Base-by-base conservation (phyloP, 2,329 filamentous ascomycete species). In the Cryphonectria parasitica region DNA sequence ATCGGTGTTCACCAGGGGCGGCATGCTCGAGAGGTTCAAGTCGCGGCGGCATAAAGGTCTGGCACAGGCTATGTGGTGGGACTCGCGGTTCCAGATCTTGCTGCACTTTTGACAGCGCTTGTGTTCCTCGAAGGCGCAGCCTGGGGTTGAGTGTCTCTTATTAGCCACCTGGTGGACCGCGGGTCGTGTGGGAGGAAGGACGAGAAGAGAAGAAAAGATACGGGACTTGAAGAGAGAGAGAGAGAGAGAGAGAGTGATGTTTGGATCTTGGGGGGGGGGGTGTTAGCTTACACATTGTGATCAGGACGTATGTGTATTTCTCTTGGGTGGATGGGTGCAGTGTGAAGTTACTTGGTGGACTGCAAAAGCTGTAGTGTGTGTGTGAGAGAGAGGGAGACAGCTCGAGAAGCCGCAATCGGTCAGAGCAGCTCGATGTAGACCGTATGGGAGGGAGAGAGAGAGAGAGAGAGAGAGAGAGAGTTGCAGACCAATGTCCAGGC, bases 1-100 rank as follows among this genome's bases (percentile, higher is more conserved):
- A 22, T 69, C 67, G 6, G 28, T 58, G 28, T 67, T 66, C 2
- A 69, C 49, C 6, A 71, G 8, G 10, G 70, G 43, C 7, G 58
- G 34, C 6, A 62, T 60, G 2, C 22, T 5, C 10, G 61, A n/a
- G 6, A 49, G 67, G 4, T 45, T 56, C 15, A 28, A 62, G 6
- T 39, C 17, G 34, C 31, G 15, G n/a, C 60, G 49, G n/a, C 67
- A 71, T 36, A 41, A 25, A 34, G 31, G 25, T 31, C 45, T 61
- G 49, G 25, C n/a, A 43, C 58, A 69, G 28, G 25, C 8, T 10
- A 64, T 28, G 3, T 28, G 66, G 11, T 69, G 56, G 17, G 49
- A 11, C 22, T 17, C 10, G n/a, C 62, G 54, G 11, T 64, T 61
- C 54, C 64, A 71, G 36, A n/a, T 28, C 22, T 66, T 66, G 52